Evolutionary conservation across 1,284 basidiomycete genomes (phyloP), one percentile per base, ranked within the genome.

Genomic region (Papiliotrema laurentii): DNA sequence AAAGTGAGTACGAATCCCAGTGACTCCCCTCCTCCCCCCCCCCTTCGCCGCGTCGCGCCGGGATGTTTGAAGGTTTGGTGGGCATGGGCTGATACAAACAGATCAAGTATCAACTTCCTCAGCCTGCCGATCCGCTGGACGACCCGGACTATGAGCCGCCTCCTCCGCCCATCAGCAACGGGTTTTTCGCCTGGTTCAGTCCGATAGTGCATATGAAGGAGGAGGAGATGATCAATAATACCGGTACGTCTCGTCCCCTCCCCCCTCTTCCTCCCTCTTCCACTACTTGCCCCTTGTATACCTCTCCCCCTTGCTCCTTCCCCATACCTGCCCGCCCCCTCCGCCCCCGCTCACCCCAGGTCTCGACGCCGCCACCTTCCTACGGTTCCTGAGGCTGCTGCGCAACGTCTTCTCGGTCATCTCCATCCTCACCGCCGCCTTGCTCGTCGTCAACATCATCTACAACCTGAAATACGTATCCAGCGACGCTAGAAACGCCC

Each of bases 331-430:
- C n/a, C n/a, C n/a, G n/a, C n/a, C n/a, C n/a, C n/a, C n/a, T n/a
- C n/a, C n/a, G n/a, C n/a, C n/a, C n/a, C n/a, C 27, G 43, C 39
- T 31, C 10, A 26, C 16, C 6, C 16, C 47, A 71, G 70, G 89
- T 16, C 82, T 97, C 19, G 96, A 99, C 69, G 94, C 93, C 0
- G 86, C 91, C 43, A 81, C 87, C 13, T 99, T 89, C 72, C 81
- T 99, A 18, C 86, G 93, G 21, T 97, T 98, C 71, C 79, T 87
- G 25, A 84, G 91, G 53, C 84, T 99, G 77, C 80, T 88, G 64
- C 83, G 91, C 7, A 55, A 53, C 35, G 53, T 64, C 27, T 93
- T 92, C 76, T 76, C 80, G 37, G 73, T 76, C 34, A 78, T 91
- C 47, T 82, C 86, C 1, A 43, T 81, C 44, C 75, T 90, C 43